A percentile compares a stretch with the other conserved stretches of the same genome.
Evolutionary conservation across 768 basidiomycete species (phyloP).

Genomic region (Lentinula boryana): DNA sequence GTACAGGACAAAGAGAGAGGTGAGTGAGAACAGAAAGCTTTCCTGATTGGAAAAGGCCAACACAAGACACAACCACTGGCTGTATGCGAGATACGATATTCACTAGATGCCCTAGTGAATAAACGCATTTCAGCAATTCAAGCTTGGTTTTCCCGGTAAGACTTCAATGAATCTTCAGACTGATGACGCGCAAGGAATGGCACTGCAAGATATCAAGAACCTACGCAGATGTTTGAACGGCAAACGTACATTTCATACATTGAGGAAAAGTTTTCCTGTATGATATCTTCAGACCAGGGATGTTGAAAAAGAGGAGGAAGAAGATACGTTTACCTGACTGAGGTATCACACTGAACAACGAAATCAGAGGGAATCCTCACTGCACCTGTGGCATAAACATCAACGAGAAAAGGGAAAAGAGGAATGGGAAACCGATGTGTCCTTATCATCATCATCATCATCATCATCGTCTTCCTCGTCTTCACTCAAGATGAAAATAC

Average conservation of each 20-base stretch:
- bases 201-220: neutral
- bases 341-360: neutral
- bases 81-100: neutral
- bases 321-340: neutral
- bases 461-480: slow-evolving; percentile 26
- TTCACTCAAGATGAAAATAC: slow-evolving; percentile 46
- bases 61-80: neutral
- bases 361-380: neutral
- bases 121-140: neutral
- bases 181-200: neutral
- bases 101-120: neutral
- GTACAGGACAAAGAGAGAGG: neutral
- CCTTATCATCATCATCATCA: slow-evolving; percentile 19
- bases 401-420: slow-evolving; percentile 3
- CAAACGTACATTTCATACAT: neutral
- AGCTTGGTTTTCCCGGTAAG: neutral
- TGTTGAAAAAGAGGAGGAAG: neutral
- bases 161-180: too few relatives aligned
- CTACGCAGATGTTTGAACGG: neutral
- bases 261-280: neutral
- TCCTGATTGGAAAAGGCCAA: neutral
- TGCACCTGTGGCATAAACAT: neutral
- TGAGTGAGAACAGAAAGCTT: too few relatives aligned
- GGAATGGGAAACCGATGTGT: neutral
- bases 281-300: neutral